phyloP scores from a whole-genome alignment of 768 basidiomycete species.

The Rhizopogon roseolus region DNA sequence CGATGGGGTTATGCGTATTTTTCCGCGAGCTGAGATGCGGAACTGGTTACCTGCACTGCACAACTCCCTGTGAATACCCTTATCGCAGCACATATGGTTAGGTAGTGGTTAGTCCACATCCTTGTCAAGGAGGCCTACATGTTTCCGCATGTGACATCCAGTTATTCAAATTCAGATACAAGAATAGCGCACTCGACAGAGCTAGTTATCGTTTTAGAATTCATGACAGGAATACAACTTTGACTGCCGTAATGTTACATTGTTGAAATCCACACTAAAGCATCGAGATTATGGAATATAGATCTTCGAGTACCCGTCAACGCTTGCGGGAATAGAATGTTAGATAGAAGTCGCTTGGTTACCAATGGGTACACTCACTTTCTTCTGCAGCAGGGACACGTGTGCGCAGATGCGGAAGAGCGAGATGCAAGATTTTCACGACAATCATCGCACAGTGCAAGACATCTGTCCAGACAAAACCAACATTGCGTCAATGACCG shows the following conservation, averaged over 20 bases:
- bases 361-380: constrained; percentile 27
- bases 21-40: too few species aligned
- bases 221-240: neutral
- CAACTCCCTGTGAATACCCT: too few species aligned
- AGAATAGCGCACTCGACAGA: neutral
- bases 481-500: neutral
- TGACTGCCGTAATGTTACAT: neutral
- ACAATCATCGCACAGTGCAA: constrained; percentile 51
- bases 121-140: neutral
- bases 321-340: constrained; percentile 9
- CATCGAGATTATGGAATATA: constrained; percentile 20
- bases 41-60: too few species aligned
- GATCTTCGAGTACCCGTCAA: constrained; percentile 31
- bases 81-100: too few species aligned
- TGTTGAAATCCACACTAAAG: neutral
- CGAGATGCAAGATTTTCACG: constrained; percentile 49
- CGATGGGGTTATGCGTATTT: too few species aligned
- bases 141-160: neutral
- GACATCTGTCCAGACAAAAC: constrained; percentile 29
- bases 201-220: neutral
- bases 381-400: constrained; percentile 47
- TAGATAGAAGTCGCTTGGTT: constrained; percentile 1
- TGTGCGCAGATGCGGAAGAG: constrained; percentile 42
- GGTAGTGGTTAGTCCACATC: neutral
- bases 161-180: too few species aligned